These are phyloP conservation scores for Cicer yamashitae DNA, from an alignment of 306 rosid species.

Conservation along the genomic window DNA sequence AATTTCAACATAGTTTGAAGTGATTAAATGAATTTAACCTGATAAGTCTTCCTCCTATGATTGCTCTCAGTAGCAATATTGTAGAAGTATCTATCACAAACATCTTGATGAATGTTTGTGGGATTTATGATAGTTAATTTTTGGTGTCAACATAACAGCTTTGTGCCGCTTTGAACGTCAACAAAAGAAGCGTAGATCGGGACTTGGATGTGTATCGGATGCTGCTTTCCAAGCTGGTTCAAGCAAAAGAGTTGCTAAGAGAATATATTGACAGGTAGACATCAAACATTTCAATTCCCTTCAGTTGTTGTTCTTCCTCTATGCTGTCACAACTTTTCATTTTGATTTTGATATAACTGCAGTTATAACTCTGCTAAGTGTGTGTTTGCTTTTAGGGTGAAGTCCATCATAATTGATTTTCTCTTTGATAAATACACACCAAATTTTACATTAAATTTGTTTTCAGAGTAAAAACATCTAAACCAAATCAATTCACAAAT, in stretches of 20 bases:
- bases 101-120: conserved; percentile 13
- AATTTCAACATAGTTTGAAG: conserved; percentile 19
- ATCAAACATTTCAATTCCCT: conserved; percentile 37
- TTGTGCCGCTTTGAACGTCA: conserved; percentile 68
- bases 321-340: neutral
- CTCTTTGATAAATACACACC: too few relatives aligned
- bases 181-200: conserved; percentile 84
- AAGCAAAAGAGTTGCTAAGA: conserved; percentile 90
- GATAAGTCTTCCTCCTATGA: conserved; percentile 30
- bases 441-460: neutral
- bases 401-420: neutral
- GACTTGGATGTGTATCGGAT: conserved; percentile 91
- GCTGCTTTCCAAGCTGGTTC: conserved; percentile 92
- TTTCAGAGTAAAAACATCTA: neutral
- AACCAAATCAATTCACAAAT: neutral
- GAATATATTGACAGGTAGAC: conserved; percentile 85
- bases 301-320: neutral
- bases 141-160: conserved; percentile 62
- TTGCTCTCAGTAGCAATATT: conserved; percentile 18
- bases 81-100: conserved; percentile 2
- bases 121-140: conserved; percentile 30
- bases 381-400: neutral
- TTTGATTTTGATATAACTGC: conserved; percentile 1
- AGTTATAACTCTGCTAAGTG: neutral
- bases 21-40: conserved; percentile 29